Percentiles rank a stretch among this genome's conserved stretches.
Evolutionary conservation across 345 rosid species (phyloP).

Genomic region (Trapa incisa): DNA sequence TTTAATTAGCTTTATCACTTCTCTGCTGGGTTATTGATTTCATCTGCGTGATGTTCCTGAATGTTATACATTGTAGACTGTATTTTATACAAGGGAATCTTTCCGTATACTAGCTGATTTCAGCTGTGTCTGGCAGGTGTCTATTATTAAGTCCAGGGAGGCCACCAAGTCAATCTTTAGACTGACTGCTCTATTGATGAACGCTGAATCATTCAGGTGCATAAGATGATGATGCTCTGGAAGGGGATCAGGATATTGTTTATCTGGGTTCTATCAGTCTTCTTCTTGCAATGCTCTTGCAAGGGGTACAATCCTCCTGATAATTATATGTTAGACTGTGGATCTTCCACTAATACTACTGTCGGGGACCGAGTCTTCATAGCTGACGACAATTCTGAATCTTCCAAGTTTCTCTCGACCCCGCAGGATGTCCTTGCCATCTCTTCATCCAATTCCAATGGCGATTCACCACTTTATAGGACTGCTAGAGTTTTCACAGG

Average conservation of each 20-base stretch:
- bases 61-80: neutral
- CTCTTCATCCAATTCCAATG: conserved; percentile 24
- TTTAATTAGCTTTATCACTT: neutral
- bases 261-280: conserved; percentile 25
- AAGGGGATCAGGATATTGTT: conserved; percentile 9
- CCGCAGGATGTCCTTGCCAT: conserved; percentile 33
- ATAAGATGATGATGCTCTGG: neutral
- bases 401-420: conserved; percentile 41
- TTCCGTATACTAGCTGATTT: neutral
- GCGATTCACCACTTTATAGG: conserved; percentile 41
- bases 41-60: neutral
- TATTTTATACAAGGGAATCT: too few species aligned
- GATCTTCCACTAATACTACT: conserved; percentile 47
- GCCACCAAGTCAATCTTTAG: neutral
- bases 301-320: conserved; percentile 51
- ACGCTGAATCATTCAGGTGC: neutral
- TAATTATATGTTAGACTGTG: conserved; percentile 70
- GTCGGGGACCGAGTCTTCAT: conserved; percentile 45
- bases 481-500: conserved; percentile 61
- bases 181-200: neutral
- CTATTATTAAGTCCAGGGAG: neutral
- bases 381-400: conserved; percentile 32
- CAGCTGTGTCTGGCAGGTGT: neutral
- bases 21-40: neutral
- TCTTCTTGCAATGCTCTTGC: conserved; percentile 30